Conservation (phyloP, 2,329 filamentous ascomycete genomes). For the Aureobasidium lini region DNA sequence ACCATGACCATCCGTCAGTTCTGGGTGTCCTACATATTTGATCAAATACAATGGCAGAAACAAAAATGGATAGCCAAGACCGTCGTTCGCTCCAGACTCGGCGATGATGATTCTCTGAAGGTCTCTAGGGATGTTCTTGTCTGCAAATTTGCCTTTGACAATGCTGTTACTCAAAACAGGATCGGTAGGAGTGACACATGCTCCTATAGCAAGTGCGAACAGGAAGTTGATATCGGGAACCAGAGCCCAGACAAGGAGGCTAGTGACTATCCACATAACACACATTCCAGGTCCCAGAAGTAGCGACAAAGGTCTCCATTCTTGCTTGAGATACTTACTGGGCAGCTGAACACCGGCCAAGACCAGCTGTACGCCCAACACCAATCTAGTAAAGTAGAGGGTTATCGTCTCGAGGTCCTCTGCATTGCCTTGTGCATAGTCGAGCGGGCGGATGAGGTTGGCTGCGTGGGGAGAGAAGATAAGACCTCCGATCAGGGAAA, state of each 20-base stretch:
- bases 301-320: conserved; percentile 69
- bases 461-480: conserved; percentile 70
- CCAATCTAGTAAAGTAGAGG: conserved; percentile 76
- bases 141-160: conserved; percentile 88
- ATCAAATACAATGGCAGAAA: conserved; percentile 80
- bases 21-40: conserved; percentile 58
- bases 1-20: conserved; percentile 33
- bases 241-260: conserved; percentile 67
- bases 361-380: conserved; percentile 84
- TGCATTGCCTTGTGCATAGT: conserved; percentile 58
- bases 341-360: conserved; percentile 83
- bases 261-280: conserved; percentile 79
- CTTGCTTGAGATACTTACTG: conserved; percentile 66
- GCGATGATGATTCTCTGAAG: conserved; percentile 60
- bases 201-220: conserved; percentile 70
- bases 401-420: conserved; percentile 64
- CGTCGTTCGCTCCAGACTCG: conserved; percentile 85
- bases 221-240: conserved; percentile 66
- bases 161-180: conserved; percentile 83
- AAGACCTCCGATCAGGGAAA: conserved; percentile 72
- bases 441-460: conserved; percentile 63
- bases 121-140: conserved; percentile 76
- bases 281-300: conserved; percentile 80
- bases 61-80: conserved; percentile 79
- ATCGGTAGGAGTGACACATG: conserved; percentile 88